Percentiles rank a stretch among this genome's conserved stretches.
phyloP scores from a whole-genome alignment of 1,284 basidiomycete genomes.

The Vanrija humicola region DNA sequence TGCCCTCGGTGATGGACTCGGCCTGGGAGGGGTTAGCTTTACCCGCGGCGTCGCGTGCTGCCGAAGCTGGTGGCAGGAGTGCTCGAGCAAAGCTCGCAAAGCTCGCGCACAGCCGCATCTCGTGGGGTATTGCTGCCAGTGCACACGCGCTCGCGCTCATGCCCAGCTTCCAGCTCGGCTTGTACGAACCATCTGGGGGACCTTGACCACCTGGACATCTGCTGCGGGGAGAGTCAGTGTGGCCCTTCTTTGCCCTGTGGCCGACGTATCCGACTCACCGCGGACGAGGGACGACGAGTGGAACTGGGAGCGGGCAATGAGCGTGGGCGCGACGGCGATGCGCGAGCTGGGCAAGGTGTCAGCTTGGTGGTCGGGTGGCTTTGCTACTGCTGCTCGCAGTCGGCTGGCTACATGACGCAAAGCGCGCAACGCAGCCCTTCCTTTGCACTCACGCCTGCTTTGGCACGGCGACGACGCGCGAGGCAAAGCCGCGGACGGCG shows the following conservation, averaged over 20 bases:
- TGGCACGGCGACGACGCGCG: background rate
- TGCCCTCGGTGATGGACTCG: constrained; percentile 97
- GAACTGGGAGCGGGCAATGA: constrained; percentile 18
- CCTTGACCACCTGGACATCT: constrained; percentile 61
- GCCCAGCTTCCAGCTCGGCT: background rate
- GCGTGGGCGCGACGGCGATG: constrained; percentile 7
- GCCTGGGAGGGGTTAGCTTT: constrained; percentile 52
- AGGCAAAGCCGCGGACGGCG: background rate
- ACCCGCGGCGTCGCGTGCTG: no score
- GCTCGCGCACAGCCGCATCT: no score
- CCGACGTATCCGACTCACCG: constrained; percentile 20
- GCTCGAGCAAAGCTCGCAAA: no score
- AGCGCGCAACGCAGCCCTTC: background rate
- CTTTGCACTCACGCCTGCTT: background rate
- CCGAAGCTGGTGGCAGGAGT: no score
- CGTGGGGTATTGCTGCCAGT: no score
- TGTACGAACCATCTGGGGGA: constrained; percentile 75
- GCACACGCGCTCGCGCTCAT: background rate
- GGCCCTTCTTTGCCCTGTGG: no score
- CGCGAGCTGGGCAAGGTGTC: background rate
- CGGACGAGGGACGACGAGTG: constrained; percentile 39
- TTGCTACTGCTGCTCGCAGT: no score
- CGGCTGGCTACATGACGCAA: no score
- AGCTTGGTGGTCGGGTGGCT: background rate
- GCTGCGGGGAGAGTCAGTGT: constrained; percentile 46